Conservation (phyloP, 495 filamentous ascomycete species). For the Penicillium lividum region DNA sequence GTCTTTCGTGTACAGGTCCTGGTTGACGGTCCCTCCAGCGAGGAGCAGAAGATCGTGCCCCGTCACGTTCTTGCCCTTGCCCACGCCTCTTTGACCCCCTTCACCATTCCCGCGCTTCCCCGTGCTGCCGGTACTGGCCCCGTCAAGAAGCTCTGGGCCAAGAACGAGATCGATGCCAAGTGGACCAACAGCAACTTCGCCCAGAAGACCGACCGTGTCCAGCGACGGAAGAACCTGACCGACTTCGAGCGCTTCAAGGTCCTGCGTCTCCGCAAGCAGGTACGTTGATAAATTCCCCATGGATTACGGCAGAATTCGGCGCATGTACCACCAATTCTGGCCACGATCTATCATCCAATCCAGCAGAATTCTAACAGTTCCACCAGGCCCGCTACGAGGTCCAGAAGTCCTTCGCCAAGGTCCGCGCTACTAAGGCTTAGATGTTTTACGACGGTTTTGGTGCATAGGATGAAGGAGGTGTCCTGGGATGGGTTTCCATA, state of each 20-base stretch:
- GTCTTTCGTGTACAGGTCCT: slow-evolving; percentile 65
- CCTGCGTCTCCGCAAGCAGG: slow-evolving; percentile 95
- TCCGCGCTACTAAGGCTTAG: slow-evolving; percentile 59
- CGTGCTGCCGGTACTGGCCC: slow-evolving; percentile 79
- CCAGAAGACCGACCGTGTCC: slow-evolving; percentile 78
- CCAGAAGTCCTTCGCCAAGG: slow-evolving; percentile 86
- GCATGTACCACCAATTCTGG: neutral
- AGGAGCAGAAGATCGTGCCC: slow-evolving; percentile 72
- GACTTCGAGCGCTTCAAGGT: slow-evolving; percentile 99
- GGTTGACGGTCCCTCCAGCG: slow-evolving; percentile 85
- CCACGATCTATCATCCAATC: neutral
- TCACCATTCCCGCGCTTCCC: slow-evolving; percentile 85
- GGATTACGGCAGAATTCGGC: neutral
- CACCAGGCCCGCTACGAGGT: slow-evolving; percentile 83
- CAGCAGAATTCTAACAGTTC: slow-evolving; percentile 18
- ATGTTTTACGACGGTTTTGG: slow-evolving; percentile 47
- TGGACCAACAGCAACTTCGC: slow-evolving; percentile 87
- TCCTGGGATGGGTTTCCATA: slow-evolving; percentile 50
- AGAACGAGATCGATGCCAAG: slow-evolving; percentile 82
- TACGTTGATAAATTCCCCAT: slow-evolving; percentile 38
- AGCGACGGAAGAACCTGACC: slow-evolving; percentile 85
- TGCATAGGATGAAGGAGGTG: slow-evolving; percentile 51
- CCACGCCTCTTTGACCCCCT: slow-evolving; percentile 82
- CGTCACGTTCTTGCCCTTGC: slow-evolving; percentile 80
- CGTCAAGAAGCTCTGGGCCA: slow-evolving; percentile 83